Evolutionary conservation across 2,329 filamentous ascomycete species (phyloP).

Genomic region (Nemania sp.): DNA sequence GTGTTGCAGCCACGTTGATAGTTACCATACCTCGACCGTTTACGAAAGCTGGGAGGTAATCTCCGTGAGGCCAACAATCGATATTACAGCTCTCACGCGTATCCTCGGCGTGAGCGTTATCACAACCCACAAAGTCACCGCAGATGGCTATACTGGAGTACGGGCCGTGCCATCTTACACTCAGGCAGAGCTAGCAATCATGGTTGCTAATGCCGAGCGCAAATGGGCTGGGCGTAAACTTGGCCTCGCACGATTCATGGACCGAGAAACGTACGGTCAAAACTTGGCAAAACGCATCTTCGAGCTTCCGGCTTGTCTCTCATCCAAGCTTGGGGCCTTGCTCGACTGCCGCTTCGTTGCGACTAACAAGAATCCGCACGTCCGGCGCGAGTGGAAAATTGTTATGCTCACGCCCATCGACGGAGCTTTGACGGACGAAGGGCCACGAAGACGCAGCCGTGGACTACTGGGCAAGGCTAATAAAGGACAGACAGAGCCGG

Average conservation of each 20-base stretch:
- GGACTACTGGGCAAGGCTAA: background rate
- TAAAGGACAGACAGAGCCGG: conserved; percentile 14
- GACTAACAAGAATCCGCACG: conserved; percentile 38
- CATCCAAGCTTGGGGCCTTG: conserved; percentile 39
- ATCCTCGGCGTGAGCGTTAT: conserved; percentile 33
- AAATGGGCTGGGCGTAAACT: conserved; percentile 10
- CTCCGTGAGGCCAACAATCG: conserved; percentile 34
- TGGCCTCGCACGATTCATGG: background rate
- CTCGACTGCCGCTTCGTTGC: conserved; percentile 40
- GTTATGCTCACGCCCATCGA: conserved; percentile 30
- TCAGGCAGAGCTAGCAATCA: conserved; percentile 33
- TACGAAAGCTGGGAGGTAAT: conserved; percentile 38
- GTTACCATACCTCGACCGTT: conserved; percentile 7
- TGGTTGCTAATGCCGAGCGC: conserved; percentile 20
- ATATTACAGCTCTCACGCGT: conserved; percentile 26
- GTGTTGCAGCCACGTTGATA: conserved; percentile 7
- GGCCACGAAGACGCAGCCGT: background rate
- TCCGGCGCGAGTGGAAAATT: conserved; percentile 41
- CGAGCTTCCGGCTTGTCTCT: conserved; percentile 35
- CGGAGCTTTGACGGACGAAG: conserved; percentile 29
- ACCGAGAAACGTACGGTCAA: conserved; percentile 29
- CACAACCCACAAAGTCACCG: conserved; percentile 22
- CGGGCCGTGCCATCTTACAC: conserved; percentile 37
- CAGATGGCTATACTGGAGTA: conserved; percentile 39
- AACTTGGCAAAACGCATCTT: conserved; percentile 36